Evolutionary conservation across 371 early-diverging fungal genomes (phyloP).

Genomic region (Nematocida sp.): DNA sequence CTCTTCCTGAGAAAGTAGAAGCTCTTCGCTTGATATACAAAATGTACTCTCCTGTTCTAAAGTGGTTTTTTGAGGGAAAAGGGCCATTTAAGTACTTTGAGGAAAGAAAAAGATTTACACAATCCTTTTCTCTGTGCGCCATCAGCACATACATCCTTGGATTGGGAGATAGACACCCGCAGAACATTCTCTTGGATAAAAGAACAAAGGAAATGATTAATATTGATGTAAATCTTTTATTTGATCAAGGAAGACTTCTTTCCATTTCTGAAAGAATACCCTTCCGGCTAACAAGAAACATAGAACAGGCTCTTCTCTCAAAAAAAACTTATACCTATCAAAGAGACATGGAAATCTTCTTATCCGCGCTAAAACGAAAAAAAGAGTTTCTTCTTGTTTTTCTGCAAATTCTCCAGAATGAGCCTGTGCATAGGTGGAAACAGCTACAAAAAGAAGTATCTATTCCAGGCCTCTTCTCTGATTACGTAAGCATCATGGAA

Average conservation of each 20-base stretch:
- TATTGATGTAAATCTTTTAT: conserved; percentile 95
- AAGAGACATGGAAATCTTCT: conserved; percentile 12
- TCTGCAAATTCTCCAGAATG: conserved; percentile 25
- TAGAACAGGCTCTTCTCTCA: conserved; percentile 13
- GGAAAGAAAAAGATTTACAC: conserved; percentile 73
- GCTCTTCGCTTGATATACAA: background rate
- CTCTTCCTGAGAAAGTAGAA: conserved; percentile 15
- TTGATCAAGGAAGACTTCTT: conserved; percentile 73
- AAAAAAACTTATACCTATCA: background rate
- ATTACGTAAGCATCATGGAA: conserved; percentile 30
- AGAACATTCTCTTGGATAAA: conserved; percentile 87
- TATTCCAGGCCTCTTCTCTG: conserved; percentile 18
- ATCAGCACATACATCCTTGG: conserved; percentile 96
- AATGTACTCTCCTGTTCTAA: conserved; percentile 34
- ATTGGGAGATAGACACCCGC: conserved; percentile 90
- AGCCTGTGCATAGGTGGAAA: conserved; percentile 43
- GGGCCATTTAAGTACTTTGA: conserved; percentile 72
- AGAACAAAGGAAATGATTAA: conserved; percentile 88
- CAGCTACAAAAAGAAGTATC: conserved; percentile 7
- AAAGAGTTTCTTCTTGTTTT: conserved; percentile 47
- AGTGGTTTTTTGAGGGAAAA: conserved; percentile 12
- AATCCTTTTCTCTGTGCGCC: conserved; percentile 89
- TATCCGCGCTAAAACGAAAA: conserved; percentile 13
- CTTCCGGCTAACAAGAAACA: conserved; percentile 82
- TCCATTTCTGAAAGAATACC: conserved; percentile 87